Evolutionary conservation across 2,329 filamentous ascomycete genomes (phyloP).

Genomic region (Trichoderma gracile): DNA sequence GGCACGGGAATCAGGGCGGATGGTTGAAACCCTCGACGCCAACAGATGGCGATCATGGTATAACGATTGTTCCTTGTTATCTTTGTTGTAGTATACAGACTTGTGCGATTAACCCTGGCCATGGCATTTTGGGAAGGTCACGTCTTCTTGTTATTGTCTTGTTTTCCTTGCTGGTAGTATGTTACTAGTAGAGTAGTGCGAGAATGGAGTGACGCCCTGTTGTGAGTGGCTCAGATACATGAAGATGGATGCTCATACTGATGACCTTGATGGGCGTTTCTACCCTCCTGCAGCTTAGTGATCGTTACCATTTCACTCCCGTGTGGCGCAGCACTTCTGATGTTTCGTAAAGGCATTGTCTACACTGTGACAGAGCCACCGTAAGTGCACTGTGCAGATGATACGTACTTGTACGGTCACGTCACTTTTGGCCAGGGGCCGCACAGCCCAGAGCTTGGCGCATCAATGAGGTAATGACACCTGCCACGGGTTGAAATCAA

Average conservation of each 20-base stretch:
- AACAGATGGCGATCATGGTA: conserved; percentile 37
- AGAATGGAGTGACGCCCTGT: conserved; percentile 7
- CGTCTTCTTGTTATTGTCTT: neutral
- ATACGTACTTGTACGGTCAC: neutral
- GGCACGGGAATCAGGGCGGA: conserved; percentile 35
- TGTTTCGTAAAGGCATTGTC: too few species aligned
- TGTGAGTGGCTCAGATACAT: neutral
- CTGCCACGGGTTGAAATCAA: too few species aligned
- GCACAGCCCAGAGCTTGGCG: conserved; percentile 9
- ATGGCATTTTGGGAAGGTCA: conserved; percentile 25
- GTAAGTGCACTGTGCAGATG: neutral
- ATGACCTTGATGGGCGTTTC: too few species aligned
- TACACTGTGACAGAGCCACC: neutral
- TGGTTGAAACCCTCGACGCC: conserved; percentile 35
- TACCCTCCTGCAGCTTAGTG: too few species aligned
- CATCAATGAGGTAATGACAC: conserved; percentile 18
- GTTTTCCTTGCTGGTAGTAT: neutral
- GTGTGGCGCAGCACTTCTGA: too few species aligned
- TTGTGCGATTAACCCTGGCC: conserved; percentile 31
- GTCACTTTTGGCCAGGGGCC: conserved; percentile 20
- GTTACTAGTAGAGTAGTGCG: conserved; percentile 4
- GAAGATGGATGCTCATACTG: too few species aligned
- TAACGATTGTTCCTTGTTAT: conserved; percentile 27
- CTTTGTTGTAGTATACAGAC: conserved; percentile 34
- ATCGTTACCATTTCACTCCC: too few species aligned